Base-by-base conservation (phyloP, 805 yeast genomes). In the Ogataea neopini region DNA sequence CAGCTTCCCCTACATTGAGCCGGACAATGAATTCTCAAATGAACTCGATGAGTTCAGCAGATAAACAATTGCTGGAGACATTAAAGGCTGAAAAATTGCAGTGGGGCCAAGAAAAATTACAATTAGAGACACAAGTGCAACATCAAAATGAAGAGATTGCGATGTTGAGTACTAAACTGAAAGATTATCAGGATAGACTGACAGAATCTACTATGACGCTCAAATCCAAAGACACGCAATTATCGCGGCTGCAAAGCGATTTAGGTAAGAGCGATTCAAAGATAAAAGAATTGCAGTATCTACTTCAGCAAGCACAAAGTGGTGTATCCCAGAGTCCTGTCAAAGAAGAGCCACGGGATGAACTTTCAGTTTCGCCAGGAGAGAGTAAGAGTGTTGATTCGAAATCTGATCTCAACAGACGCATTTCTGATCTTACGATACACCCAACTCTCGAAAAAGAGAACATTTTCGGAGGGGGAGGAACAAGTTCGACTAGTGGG, bases 191-290 rank as follows among this genome's bases (percentile, higher is more conserved):
- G 51, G 79, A 75, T 40, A 83, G 80, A 42, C 73, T 75, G 41
- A 79, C 83, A 2, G 72, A 71, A 34, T 72, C 76, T 40, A 68
- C 69, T 37, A 69, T 84, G 56, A 69, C 75, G 45, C 61, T 79
- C 19, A 84, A 84, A 61, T 82, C 87, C 26, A 82, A 80, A 53
- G 94, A 87, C 41, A 80, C 88, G 0, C 89, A 84, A 60, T 63
- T 87, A 7, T 70, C 75, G 36, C 68, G 94, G 37, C 67, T 81
- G 19, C 76, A 71, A 35, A 76, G 81, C 40, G 94, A 88, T 57
- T 63, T 83, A 40, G 89, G 84, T 38, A 75, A 72, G 37, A 72
- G 83, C 3, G 77, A 75, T 44, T 62, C 74, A n/a, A 75, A 75
- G 54, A 60, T 72, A 3, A 50, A 55, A 17, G 51, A 59, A 30